Percentiles rank a stretch among this genome's conserved stretches.
Evolutionary conservation across 352 stramenopile genomes (phyloP).

Genomic region (Pythium grandisporangium): DNA sequence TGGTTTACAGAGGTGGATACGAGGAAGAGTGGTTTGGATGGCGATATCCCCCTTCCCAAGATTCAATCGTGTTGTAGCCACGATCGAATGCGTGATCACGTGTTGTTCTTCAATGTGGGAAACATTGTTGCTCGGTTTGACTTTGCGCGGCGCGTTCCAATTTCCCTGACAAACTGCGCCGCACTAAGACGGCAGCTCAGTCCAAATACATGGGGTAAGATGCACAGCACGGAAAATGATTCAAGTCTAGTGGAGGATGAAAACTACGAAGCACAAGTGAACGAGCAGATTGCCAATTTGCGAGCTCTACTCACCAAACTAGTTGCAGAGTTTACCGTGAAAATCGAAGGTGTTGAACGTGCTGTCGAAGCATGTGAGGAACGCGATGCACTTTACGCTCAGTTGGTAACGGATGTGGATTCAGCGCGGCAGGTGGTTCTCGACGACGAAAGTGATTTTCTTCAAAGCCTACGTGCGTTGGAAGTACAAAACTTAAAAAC

Average conservation of each 20-base stretch:
- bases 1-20: constrained; percentile 86
- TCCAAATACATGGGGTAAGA: too few species aligned
- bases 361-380: constrained; percentile 56
- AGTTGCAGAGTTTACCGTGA: constrained; percentile 44
- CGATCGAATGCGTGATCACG: constrained; percentile 44
- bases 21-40: constrained; percentile 9
- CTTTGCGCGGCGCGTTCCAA: constrained; percentile 28
- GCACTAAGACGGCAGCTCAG: too few species aligned
- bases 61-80: constrained; percentile 23
- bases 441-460: constrained; percentile 27
- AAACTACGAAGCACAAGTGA: constrained; percentile 17
- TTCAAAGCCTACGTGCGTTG: constrained; percentile 30
- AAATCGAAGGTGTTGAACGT: constrained; percentile 46
- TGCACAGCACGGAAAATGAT: too few species aligned
- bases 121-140: constrained; percentile 68
- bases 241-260: too few species aligned
- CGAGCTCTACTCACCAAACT: constrained; percentile 25
- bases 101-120: constrained; percentile 77
- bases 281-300: constrained; percentile 38
- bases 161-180: constrained; percentile 14
- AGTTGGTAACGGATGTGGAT: constrained; percentile 64
- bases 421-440: constrained; percentile 39
- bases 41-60: constrained; percentile 1
- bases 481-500: constrained; percentile 17
- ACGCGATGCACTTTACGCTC: constrained; percentile 35